Percentiles rank a stretch among this genome's conserved stretches.
Evolutionary conservation across 2,329 filamentous ascomycete species (phyloP).

Genomic region (Chalaropsis thielavioides): DNA sequence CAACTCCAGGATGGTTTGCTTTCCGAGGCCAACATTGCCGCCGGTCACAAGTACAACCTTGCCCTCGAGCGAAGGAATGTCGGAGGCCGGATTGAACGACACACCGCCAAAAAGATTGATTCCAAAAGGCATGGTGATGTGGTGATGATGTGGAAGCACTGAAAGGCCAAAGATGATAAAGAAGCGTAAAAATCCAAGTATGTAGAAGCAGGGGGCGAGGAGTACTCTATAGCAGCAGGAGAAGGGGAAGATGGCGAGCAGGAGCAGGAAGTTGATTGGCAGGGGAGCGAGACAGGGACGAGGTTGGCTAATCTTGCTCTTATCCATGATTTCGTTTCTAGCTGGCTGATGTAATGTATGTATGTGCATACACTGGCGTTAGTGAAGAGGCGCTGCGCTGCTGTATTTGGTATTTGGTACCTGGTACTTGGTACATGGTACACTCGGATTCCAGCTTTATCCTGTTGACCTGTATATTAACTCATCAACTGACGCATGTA

Average conservation of each 20-base stretch:
- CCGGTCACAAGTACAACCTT: constrained; percentile 35
- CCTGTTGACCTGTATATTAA: background rate
- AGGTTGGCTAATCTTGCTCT: background rate
- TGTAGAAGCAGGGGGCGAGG: background rate
- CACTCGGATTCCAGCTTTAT: background rate
- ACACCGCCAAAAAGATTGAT: constrained; percentile 17
- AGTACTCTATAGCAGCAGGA: background rate
- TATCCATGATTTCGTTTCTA: background rate
- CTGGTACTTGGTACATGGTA: too few species aligned
- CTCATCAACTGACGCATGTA: background rate
- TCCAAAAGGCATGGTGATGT: constrained; percentile 16
- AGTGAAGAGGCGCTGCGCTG: background rate
- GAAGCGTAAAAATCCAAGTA: background rate
- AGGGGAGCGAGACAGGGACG: constrained; percentile 1
- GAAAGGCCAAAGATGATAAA: constrained; percentile 10
- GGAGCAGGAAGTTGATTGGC: background rate
- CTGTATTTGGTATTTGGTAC: background rate
- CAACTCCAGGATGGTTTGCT: constrained; percentile 26
- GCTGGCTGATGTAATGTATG: background rate
- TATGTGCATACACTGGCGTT: background rate
- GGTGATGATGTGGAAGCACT: constrained; percentile 10
- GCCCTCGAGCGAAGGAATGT: constrained; percentile 32
- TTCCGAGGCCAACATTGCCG: constrained; percentile 29
- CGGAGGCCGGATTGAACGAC: constrained; percentile 26
- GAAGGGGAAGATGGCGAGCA: background rate